Evolutionary conservation across 2,329 filamentous ascomycete species (phyloP).

Genomic region (Talaromyces sp.): DNA sequence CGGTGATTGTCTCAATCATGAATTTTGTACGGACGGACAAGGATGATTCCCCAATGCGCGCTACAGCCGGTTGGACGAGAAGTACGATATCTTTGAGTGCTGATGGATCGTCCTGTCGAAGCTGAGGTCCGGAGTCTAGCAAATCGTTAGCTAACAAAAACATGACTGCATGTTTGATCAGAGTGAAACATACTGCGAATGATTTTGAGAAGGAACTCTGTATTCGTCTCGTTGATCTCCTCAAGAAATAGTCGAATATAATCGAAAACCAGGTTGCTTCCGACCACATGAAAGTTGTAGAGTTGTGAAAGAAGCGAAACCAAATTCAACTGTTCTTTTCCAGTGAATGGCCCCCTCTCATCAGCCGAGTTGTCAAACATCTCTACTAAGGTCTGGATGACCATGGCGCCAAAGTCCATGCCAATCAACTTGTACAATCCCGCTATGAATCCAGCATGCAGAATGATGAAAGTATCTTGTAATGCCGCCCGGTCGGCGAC

Average conservation of each 20-base stretch:
- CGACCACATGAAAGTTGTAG: conserved; percentile 88
- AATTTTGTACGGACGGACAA: conserved; percentile 88
- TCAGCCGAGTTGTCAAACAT: conserved; percentile 69
- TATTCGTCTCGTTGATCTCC: conserved; percentile 78
- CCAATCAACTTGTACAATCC: conserved; percentile 85
- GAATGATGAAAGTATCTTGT: conserved; percentile 84
- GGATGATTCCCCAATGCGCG: conserved; percentile 64
- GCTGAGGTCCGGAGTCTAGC: conserved; percentile 68
- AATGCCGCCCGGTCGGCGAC: conserved; percentile 75
- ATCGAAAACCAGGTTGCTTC: conserved; percentile 82
- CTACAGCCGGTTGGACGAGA: conserved; percentile 70
- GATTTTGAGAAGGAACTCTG: conserved; percentile 80
- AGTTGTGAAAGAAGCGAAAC: conserved; percentile 80
- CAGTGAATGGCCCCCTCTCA: conserved; percentile 38
- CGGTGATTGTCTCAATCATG: conserved; percentile 95
- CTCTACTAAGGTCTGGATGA: conserved; percentile 74
- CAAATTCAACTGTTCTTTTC: conserved; percentile 71
- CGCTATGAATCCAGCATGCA: conserved; percentile 85
- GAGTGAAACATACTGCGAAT: conserved; percentile 59
- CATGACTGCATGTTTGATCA: background rate
- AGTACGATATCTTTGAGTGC: conserved; percentile 85
- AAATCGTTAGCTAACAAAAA: conserved; percentile 23
- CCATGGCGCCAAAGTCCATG: conserved; percentile 82
- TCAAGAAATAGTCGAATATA: conserved; percentile 76
- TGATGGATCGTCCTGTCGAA: conserved; percentile 84